These are phyloP conservation scores for Cordyceps fumosorosea DNA, from an alignment of 2,329 filamentous ascomycete species.

Conservation along the genomic window DNA sequence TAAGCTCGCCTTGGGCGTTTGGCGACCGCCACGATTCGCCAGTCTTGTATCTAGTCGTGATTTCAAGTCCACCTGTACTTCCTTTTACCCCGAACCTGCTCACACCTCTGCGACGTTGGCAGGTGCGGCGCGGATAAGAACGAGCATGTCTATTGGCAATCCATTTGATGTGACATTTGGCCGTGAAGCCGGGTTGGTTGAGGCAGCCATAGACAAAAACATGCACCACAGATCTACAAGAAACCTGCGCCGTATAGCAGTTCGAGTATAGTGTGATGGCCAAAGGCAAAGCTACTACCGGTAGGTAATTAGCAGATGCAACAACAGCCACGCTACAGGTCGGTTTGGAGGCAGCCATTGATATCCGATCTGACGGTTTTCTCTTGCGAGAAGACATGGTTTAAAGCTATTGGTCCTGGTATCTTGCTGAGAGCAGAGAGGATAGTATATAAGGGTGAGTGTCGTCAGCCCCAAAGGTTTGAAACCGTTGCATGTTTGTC, in stretches of 20 bases:
- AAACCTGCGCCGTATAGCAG: neutral
- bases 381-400: no score
- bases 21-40: neutral
- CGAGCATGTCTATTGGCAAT: neutral
- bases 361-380: neutral
- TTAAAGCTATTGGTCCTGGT: no score
- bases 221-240: neutral
- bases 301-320: neutral
- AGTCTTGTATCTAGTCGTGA: neutral
- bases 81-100: neutral
- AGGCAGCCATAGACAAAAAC: neutral
- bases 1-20: neutral
- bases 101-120: neutral
- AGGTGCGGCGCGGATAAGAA: neutral
- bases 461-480: no score
- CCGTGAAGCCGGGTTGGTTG: neutral
- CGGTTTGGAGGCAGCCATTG: neutral
- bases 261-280: conserved; percentile 3
- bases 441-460: no score
- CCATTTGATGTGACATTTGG: neutral
- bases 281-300: neutral
- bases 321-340: neutral
- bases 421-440: no score
- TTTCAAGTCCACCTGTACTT: no score
- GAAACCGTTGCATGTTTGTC: no score